A percentile compares a stretch with the other conserved stretches of the same genome.
phyloP scores from a whole-genome alignment of 129 eudicot species.

The Arctium lappa region DNA sequence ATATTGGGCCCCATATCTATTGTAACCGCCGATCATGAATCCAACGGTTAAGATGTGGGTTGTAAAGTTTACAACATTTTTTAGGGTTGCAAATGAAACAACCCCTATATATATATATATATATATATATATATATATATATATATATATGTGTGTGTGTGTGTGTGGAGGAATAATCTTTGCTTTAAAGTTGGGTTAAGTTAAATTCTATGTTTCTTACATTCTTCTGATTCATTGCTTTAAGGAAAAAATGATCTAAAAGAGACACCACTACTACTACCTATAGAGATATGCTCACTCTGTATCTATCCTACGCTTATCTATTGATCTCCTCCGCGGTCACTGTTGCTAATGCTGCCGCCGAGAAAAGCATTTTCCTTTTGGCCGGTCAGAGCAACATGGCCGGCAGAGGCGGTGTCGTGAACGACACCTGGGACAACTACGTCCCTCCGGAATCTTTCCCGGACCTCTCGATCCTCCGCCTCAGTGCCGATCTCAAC shows the following conservation, averaged over 20 bases:
- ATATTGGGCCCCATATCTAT: no score
- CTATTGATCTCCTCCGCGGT: not conserved
- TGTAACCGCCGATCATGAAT: no score
- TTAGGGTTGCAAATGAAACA: no score
- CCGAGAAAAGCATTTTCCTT: constrained; percentile 38
- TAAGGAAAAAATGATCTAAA: constrained; percentile 4
- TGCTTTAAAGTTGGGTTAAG: constrained; percentile 33
- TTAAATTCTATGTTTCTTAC: constrained; percentile 10
- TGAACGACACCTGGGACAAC: constrained; percentile 49
- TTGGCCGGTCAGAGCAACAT: constrained; percentile 73
- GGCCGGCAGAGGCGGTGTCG: constrained; percentile 66
- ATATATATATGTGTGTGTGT: no score
- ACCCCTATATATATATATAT: no score
- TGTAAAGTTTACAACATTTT: no score
- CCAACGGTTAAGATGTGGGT: no score
- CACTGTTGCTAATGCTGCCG: not conserved
- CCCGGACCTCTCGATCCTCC: constrained; percentile 42
- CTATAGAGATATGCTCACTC: constrained; percentile 14
- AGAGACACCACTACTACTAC: not conserved
- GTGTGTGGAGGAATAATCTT: constrained; percentile 19
- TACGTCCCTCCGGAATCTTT: constrained; percentile 42
- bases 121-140: no score
- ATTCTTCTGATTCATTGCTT: not conserved
- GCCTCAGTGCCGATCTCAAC: constrained; percentile 36
- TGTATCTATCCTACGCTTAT: constrained; percentile 1